Percentiles rank a stretch among this genome's conserved stretches.
Conservation (phyloP, 1,284 basidiomycete genomes). For the Apiotrichum sp. region DNA sequence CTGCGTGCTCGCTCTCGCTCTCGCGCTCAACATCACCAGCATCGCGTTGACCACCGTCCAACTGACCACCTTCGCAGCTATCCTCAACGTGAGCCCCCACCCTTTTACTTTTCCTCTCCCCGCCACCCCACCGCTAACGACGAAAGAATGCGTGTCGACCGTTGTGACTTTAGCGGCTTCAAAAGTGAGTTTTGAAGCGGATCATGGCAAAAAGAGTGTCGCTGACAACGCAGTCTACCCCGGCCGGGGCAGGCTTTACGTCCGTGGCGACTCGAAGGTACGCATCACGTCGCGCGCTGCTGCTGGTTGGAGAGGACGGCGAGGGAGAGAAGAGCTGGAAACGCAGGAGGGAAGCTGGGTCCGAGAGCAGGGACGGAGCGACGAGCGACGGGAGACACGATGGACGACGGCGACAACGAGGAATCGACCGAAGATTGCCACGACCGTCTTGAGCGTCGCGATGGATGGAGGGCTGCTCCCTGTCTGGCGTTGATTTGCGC, state of each 20-base stretch:
- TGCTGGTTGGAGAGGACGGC: too few species aligned
- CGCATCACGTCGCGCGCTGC: background rate
- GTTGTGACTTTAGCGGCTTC: constrained; percentile 92
- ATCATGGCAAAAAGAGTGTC: too few species aligned
- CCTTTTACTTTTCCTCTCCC: background rate
- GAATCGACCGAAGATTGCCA: too few species aligned
- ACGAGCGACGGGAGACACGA: too few species aligned
- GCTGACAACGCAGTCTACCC: constrained; percentile 65
- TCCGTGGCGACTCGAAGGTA: constrained; percentile 94
- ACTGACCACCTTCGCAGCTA: background rate
- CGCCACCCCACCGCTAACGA: background rate
- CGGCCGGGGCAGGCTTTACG: constrained; percentile 88
- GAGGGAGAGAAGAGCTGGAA: too few species aligned
- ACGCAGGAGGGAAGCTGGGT: too few species aligned
- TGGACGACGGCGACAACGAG: too few species aligned
- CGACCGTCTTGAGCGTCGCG: too few species aligned
- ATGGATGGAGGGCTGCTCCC: too few species aligned
- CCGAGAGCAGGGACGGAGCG: too few species aligned
- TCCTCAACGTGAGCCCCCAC: background rate
- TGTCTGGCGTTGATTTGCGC: too few species aligned
- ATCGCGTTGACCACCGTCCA: background rate
- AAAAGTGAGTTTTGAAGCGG: constrained; percentile 44
- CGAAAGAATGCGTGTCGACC: constrained; percentile 78
- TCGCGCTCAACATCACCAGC: background rate
- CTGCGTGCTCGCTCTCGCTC: background rate